A percentile compares a stretch with the other conserved stretches of the same genome.
Conservation (phyloP, 2,329 filamentous ascomycete species). For the Colletotrichum sidae region DNA sequence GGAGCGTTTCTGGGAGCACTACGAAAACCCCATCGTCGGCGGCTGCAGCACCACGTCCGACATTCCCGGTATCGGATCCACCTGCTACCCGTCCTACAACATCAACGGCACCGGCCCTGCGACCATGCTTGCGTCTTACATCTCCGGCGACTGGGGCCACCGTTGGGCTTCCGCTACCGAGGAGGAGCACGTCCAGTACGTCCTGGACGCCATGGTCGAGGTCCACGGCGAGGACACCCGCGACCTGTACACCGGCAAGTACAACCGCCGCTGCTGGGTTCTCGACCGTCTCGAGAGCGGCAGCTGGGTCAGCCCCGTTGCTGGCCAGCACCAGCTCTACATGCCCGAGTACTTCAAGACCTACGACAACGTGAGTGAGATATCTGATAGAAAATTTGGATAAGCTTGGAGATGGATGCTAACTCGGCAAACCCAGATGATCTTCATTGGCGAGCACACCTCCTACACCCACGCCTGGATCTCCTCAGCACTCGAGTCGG, state of each 20-base stretch:
- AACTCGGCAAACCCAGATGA: slow-evolving; percentile 55
- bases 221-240: slow-evolving; percentile 71
- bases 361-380: slow-evolving; percentile 63
- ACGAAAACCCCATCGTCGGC: slow-evolving; percentile 68
- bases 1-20: slow-evolving; percentile 70
- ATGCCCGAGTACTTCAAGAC: slow-evolving; percentile 80
- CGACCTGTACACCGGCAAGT: slow-evolving; percentile 74
- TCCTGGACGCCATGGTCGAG: slow-evolving; percentile 74
- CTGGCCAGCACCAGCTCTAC: slow-evolving; percentile 77
- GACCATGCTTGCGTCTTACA: slow-evolving; percentile 71
- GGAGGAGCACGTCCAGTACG: slow-evolving; percentile 70
- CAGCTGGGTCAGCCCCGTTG: slow-evolving; percentile 69
- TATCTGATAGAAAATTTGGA: neutral
- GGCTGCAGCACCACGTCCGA: slow-evolving; percentile 69
- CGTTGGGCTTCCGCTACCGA: slow-evolving; percentile 55
- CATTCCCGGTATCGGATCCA: slow-evolving; percentile 69
- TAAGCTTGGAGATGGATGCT: neutral
- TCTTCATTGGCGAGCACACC: slow-evolving; percentile 78
- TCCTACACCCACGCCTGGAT: slow-evolving; percentile 80
- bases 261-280: slow-evolving; percentile 74
- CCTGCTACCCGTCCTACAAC: slow-evolving; percentile 76
- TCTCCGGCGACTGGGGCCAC: slow-evolving; percentile 53
- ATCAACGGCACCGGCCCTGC: slow-evolving; percentile 73
- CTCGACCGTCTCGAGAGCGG: slow-evolving; percentile 70
- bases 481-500: slow-evolving; percentile 74